These are phyloP conservation scores for Cryptococcus sp. DNA, from an alignment of 1,284 basidiomycete species.

Conservation along the genomic window DNA sequence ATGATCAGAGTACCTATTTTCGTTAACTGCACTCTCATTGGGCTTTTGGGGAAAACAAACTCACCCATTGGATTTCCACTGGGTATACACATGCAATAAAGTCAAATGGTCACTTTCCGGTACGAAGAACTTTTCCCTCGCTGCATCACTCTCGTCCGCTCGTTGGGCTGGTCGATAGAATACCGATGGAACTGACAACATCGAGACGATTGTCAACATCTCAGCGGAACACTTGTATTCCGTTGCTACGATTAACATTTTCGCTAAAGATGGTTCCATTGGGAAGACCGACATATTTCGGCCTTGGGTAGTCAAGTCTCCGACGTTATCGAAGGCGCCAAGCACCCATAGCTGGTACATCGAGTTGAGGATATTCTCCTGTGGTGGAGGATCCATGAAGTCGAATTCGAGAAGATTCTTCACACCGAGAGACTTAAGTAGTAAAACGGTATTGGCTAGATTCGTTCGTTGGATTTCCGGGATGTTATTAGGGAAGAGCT, in stretches of 20 bases:
- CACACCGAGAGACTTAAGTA: constrained; percentile 90
- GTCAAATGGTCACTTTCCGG: constrained; percentile 97
- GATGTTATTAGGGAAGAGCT: constrained; percentile 92
- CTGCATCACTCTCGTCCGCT: constrained; percentile 93
- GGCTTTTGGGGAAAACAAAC: constrained; percentile 27
- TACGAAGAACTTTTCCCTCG: constrained; percentile 96
- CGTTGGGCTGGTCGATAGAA: constrained; percentile 94
- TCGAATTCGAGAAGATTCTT: constrained; percentile 96
- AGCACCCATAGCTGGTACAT: constrained; percentile 99
- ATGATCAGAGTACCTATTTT: constrained; percentile 71
- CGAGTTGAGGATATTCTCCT: constrained; percentile 91
- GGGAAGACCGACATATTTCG: constrained; percentile 98
- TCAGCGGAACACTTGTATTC: constrained; percentile 89
- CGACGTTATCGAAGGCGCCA: constrained; percentile 92
- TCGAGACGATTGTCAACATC: constrained; percentile 97
- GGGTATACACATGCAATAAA: constrained; percentile 90
- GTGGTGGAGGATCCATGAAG: constrained; percentile 90
- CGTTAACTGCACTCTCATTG: constrained; percentile 5
- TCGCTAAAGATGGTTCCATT: constrained; percentile 95
- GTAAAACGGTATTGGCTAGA: constrained; percentile 88
- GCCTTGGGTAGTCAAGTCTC: constrained; percentile 87
- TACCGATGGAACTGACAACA: constrained; percentile 95
- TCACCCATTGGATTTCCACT: constrained; percentile 92
- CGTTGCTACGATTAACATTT: constrained; percentile 95
- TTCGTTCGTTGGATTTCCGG: constrained; percentile 99